phyloP scores from a whole-genome alignment of 257 asterid genomes.

The Solanum megistacrolobum region DNA sequence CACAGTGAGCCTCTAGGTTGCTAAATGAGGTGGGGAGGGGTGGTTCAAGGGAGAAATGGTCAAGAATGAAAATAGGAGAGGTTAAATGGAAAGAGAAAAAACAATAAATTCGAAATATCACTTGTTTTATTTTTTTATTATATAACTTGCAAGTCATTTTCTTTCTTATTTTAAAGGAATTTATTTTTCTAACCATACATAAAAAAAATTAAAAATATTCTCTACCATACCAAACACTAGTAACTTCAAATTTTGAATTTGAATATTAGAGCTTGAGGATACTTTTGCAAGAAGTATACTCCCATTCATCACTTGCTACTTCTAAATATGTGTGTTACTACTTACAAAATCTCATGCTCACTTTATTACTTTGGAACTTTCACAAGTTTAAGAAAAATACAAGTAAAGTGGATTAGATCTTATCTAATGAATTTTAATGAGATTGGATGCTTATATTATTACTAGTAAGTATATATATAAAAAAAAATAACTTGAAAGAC shows the following conservation, averaged over 20 bases:
- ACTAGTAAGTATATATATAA: background rate
- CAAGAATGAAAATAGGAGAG: background rate
- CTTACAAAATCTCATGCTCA: too few species aligned
- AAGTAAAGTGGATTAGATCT: accelerated
- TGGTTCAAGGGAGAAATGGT: background rate
- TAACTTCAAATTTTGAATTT: too few species aligned
- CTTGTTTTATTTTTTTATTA: too few species aligned
- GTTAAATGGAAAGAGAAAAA: background rate
- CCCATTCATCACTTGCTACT: background rate
- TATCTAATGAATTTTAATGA: too few species aligned
- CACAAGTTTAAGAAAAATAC: background rate
- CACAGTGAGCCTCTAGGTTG: too few species aligned
- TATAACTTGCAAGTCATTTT: background rate
- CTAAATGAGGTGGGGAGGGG: too few species aligned
- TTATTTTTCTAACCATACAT: background rate
- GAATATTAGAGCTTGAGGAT: background rate
- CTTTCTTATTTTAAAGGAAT: background rate
- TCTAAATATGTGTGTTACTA: background rate
- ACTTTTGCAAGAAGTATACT: background rate
- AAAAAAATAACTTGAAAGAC: too few species aligned
- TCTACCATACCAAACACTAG: background rate
- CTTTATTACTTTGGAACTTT: background rate
- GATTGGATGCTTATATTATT: too few species aligned
- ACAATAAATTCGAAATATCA: too few species aligned
- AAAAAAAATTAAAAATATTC: background rate